Conservation (phyloP, 1,284 basidiomycete genomes). For the Cutaneotrichosporon spelunceum region DNA sequence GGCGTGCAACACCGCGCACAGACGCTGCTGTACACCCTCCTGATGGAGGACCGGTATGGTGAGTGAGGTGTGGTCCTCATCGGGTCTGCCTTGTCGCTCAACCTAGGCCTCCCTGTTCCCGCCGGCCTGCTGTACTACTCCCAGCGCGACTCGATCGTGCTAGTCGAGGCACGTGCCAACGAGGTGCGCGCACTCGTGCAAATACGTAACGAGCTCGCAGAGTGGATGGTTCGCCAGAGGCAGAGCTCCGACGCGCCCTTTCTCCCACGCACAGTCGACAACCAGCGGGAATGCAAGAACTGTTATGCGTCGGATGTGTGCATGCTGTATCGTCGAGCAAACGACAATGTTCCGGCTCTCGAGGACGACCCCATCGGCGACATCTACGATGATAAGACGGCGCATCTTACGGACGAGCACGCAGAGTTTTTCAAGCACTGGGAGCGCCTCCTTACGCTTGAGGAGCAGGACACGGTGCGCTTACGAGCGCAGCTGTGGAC, state of each 20-base stretch:
- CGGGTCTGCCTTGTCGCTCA: neutral
- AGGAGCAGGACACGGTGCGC: constrained; percentile 79
- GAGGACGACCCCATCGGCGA: constrained; percentile 66
- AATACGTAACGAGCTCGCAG: constrained; percentile 80
- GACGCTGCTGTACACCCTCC: constrained; percentile 92
- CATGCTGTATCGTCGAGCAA: constrained; percentile 89
- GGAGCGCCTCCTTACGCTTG: constrained; percentile 81
- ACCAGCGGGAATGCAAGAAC: constrained; percentile 68
- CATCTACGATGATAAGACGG: constrained; percentile 73
- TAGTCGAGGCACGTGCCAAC: constrained; percentile 70
- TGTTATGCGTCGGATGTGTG: constrained; percentile 84
- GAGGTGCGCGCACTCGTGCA: constrained; percentile 80
- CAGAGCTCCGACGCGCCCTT: constrained; percentile 50
- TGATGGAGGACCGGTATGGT: constrained; percentile 86
- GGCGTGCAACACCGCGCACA: constrained; percentile 93
- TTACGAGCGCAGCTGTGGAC: constrained; percentile 94
- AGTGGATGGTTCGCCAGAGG: constrained; percentile 57
- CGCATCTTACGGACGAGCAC: constrained; percentile 69
- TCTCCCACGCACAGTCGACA: constrained; percentile 82
- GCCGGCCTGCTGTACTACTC: constrained; percentile 92
- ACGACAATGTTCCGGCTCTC: constrained; percentile 61
- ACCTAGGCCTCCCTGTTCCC: constrained; percentile 41
- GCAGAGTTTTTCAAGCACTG: constrained; percentile 81
- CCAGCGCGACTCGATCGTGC: constrained; percentile 79
- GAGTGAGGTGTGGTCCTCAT: constrained; percentile 38